Evolutionary conservation across 2,329 filamentous ascomycete species (phyloP).

Genomic region (Fusarium concolor): DNA sequence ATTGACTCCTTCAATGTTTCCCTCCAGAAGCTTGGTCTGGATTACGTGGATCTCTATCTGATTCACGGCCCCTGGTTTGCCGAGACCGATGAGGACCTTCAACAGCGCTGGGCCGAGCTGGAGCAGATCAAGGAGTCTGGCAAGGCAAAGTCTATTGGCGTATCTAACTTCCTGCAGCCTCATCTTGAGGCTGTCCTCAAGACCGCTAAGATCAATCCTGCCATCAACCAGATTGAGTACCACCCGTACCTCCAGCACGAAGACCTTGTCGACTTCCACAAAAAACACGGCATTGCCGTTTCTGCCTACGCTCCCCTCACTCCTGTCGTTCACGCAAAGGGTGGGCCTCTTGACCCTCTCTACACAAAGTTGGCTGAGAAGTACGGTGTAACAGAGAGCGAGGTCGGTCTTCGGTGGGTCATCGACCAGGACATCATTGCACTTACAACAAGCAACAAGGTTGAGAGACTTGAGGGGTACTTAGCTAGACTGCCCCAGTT

Average conservation of each 20-base stretch:
- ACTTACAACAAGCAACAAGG: slow-evolving; percentile 70
- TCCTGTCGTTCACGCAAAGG: slow-evolving; percentile 59
- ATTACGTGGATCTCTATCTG: slow-evolving; percentile 79
- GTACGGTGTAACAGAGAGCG: slow-evolving; percentile 67
- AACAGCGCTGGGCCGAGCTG: slow-evolving; percentile 68
- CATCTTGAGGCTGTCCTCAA: slow-evolving; percentile 68
- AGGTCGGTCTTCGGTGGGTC: slow-evolving; percentile 69
- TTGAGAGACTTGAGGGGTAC: slow-evolving; percentile 68
- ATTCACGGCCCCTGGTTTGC: slow-evolving; percentile 70
- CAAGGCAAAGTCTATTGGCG: slow-evolving; percentile 76
- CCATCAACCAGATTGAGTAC: slow-evolving; percentile 84
- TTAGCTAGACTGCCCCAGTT: slow-evolving; percentile 63
- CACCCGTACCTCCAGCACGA: slow-evolving; percentile 80
- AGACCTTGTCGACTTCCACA: slow-evolving; percentile 67
- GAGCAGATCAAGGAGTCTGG: slow-evolving; percentile 75
- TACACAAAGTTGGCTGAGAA: slow-evolving; percentile 66
- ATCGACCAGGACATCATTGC: slow-evolving; percentile 69
- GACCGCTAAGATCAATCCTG: slow-evolving; percentile 71
- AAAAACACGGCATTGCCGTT: slow-evolving; percentile 66
- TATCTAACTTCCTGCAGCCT: slow-evolving; percentile 76
- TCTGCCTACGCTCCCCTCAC: slow-evolving; percentile 68
- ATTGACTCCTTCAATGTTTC: slow-evolving; percentile 67
- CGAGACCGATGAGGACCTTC: slow-evolving; percentile 63
- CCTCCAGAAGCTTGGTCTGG: slow-evolving; percentile 72
- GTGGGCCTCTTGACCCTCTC: slow-evolving; percentile 64